Base-by-base conservation (phyloP, 2,329 filamentous ascomycete genomes). In the Helicocarpus griseus region DNA sequence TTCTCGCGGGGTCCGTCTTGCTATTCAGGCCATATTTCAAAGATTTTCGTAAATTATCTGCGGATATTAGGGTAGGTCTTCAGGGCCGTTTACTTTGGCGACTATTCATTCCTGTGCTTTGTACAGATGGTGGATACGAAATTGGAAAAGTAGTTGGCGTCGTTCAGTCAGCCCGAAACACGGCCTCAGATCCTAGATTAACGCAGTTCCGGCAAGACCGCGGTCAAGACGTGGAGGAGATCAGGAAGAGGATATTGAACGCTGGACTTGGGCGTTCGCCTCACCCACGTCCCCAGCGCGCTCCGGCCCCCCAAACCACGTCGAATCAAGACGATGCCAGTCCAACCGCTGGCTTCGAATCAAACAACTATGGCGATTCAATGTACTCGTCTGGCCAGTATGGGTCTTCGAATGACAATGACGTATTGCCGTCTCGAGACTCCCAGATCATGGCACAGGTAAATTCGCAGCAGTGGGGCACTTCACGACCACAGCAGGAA, bases 1-100 rank as follows among this genome's bases (percentile, higher is more conserved):
- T 19, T 57, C 3, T 61, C 59, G n/a, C 8, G 59, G n/a, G 57
- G 54, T 11, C 47, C 26, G 17, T 44, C n/a, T 11, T 44, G 5
- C 14, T 44, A 7, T 24, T 26, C 2, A 44, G 29, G n/a, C 41
- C 41, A 9, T 44, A 29, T 26, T 11, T 44, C 26, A 44, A 31
- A 8, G 29, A 44, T n/a, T 14, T 24, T 8, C 41, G 41, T 28
- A n/a, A n/a, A n/a, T n/a, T n/a, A n/a, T n/a, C n/a, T n/a, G n/a
- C n/a, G n/a, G n/a, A n/a, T n/a, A n/a, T n/a, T n/a, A n/a, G n/a
- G n/a, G n/a, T n/a, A n/a, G n/a, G n/a, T n/a, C n/a, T n/a, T n/a
- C n/a, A n/a, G n/a, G n/a, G n/a, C n/a, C n/a, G n/a, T n/a, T n/a
- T n/a, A n/a, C n/a, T n/a, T n/a, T n/a, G n/a, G n/a, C n/a, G n/a